Evolutionary conservation across 2,329 filamentous ascomycete genomes (phyloP).

Genomic region (Xylariaceae sp.): DNA sequence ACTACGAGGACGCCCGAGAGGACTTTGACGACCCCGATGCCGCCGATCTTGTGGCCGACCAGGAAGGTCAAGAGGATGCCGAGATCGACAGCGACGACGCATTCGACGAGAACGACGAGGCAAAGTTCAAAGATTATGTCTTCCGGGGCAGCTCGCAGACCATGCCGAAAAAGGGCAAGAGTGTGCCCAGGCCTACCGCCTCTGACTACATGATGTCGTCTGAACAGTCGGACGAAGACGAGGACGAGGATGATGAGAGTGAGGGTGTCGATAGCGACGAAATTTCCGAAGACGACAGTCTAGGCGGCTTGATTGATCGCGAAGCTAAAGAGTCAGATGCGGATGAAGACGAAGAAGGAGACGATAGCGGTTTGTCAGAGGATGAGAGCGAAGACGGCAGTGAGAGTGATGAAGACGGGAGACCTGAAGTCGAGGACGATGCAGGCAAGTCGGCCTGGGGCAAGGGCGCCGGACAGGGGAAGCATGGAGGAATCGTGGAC

Average conservation of each 20-base stretch:
- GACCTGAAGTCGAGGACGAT: slow-evolving; percentile 24
- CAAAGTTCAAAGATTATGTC: slow-evolving; percentile 67
- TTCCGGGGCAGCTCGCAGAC: slow-evolving; percentile 53
- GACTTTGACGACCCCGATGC: slow-evolving; percentile 49
- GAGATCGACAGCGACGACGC: slow-evolving; percentile 62
- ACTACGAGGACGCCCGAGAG: slow-evolving; percentile 23
- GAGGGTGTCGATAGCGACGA: slow-evolving; percentile 13
- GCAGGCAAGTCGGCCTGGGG: slow-evolving; percentile 26
- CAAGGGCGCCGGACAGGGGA: slow-evolving; percentile 22
- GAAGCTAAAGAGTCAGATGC: slow-evolving; percentile 29
- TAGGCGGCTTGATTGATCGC: slow-evolving; percentile 25
- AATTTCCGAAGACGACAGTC: slow-evolving; percentile 3
- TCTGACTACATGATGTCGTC: slow-evolving; percentile 49
- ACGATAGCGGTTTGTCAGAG: slow-evolving; percentile 10
- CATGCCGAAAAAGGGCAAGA: slow-evolving; percentile 24
- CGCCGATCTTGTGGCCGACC: slow-evolving; percentile 46
- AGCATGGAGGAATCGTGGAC: no score
- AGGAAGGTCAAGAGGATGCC: slow-evolving; percentile 39
- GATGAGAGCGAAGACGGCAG: slow-evolving; percentile 1
- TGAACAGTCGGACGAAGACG: slow-evolving; percentile 22
- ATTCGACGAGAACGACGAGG: slow-evolving; percentile 77
- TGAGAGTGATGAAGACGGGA: slow-evolving; percentile 24
- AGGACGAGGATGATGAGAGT: slow-evolving; percentile 13
- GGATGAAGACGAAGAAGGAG: slow-evolving; percentile 30
- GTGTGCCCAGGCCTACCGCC: slow-evolving; percentile 38